These are phyloP conservation scores for Liriodendron chinense DNA, from an alignment of 164 flowering plant species.

Conservation along the genomic window DNA sequence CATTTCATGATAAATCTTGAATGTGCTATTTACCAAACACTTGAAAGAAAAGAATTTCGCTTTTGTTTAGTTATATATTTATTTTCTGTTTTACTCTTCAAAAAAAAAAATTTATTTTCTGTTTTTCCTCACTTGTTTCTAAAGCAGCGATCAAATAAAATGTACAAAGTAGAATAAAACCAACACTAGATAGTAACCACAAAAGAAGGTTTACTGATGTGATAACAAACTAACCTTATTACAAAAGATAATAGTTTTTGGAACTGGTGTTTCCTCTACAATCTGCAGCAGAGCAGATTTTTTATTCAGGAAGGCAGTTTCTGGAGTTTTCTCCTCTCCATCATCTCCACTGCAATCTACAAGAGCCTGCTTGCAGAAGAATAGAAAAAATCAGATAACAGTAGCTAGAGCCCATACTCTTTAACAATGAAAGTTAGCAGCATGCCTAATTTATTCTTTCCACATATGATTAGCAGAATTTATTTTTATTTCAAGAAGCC, in stretches of 20 bases:
- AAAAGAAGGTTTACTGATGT: not conserved
- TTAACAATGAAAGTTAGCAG: not conserved
- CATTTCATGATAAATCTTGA: no score
- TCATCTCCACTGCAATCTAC: conserved; percentile 96
- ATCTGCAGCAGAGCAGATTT: conserved; percentile 75
- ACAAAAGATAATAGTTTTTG: conserved; percentile 85
- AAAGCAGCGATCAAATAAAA: not conserved
- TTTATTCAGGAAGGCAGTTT: conserved; percentile 85
- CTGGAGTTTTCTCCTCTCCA: conserved; percentile 65
- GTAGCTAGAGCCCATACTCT: not conserved
- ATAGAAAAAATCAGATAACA: conserved; percentile 7
- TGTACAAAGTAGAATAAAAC: not conserved
- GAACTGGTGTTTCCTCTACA: conserved; percentile 59
- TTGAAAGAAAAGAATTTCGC: no score
- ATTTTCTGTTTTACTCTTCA: no score
- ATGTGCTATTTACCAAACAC: no score
- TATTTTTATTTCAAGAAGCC: no score
- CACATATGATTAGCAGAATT: not conserved
- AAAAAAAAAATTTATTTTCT: not conserved
- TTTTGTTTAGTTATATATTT: no score
- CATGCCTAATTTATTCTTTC: not conserved
- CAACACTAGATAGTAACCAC: not conserved
- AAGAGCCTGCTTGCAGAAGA: conserved; percentile 51
- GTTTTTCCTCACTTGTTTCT: not conserved
- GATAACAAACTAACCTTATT: conserved; percentile 61